Percentiles rank a stretch among this genome's conserved stretches.
These are phyloP conservation scores for Vaccinium macrocarpon DNA, from an alignment of 148 eudicot species.

Conservation along the genomic window DNA sequence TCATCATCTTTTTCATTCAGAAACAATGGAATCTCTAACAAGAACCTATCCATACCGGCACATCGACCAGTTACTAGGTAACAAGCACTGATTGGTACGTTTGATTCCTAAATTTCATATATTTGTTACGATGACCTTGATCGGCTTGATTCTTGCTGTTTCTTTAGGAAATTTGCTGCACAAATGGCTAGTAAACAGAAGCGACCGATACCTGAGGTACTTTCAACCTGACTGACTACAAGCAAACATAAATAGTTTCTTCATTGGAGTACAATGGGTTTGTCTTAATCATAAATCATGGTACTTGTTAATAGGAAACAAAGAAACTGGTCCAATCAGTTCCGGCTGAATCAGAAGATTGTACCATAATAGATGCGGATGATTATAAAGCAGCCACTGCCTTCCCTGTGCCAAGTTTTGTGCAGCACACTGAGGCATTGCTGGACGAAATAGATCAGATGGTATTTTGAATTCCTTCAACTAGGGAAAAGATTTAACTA, in stretches of 20 bases:
- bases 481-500: background rate
- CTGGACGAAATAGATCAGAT: slow-evolving; percentile 63
- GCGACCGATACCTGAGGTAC: slow-evolving; percentile 45
- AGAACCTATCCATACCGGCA: slow-evolving; percentile 34
- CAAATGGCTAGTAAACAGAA: slow-evolving; percentile 43
- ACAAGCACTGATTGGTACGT: background rate
- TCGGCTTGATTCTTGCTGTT: slow-evolving; percentile 17
- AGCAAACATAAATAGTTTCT: background rate
- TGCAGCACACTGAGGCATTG: slow-evolving; percentile 74
- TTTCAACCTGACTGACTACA: background rate
- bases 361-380: slow-evolving; percentile 45
- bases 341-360: slow-evolving; percentile 34
- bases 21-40: slow-evolving; percentile 33
- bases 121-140: background rate
- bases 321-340: slow-evolving; percentile 27
- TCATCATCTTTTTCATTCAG: slow-evolving; percentile 26
- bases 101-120: slow-evolving; percentile 7
- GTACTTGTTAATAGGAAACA: slow-evolving; percentile 33
- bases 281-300: background rate
- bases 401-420: slow-evolving; percentile 59
- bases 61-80: slow-evolving; percentile 76
- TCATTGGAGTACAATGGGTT: background rate
- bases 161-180: slow-evolving; percentile 62
- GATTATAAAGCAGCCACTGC: slow-evolving; percentile 31
- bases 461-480: slow-evolving; percentile 31